Base-by-base conservation (phyloP, 495 filamentous ascomycete genomes). In the Aspergillus avenaceus region DNA sequence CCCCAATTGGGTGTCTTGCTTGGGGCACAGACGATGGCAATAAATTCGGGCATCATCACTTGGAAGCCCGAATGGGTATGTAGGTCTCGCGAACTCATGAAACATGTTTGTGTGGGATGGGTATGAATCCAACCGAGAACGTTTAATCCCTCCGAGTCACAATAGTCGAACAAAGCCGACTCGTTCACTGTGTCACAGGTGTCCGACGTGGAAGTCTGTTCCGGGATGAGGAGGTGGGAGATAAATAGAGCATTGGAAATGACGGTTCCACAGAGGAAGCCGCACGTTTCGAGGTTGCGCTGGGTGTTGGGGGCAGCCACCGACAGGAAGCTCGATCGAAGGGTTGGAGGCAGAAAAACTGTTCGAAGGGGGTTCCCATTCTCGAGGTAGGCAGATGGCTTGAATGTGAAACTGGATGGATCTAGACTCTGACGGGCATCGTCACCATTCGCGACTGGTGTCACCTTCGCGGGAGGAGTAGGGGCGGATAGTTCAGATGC, bases 121-220 rank as follows among this genome's bases (percentile, higher is more conserved):
- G 93, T 98, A 64, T 98, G 93, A 49, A 98, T 98, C 93, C 93
- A 98, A 46, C 93, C 93, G 8, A 97, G 77, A 51, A 93, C 83
- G 70, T 97, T 84, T 31, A 97, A 62, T 37, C 96, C 88, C 57
- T 96, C 84, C 6, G 74, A 76, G 55, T 92, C 84, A 59, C 88
- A 92, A 61, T 91, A 97, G 26, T 95, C 88, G 37, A 96, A 87
- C 19, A 96, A 77, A 0, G 79, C 83, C 28, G 75, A 76, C 60
- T 96, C 92, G 56, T 96, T 91, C 22, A 87, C 80, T 4, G 86
- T 97, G 58, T 96, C 91, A 65, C 93, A 98, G 0, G 93, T 97
- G 59, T 97, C 91, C 7, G 84, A 83, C 2, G 93, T 97, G 53
- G 84, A 83, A 22, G 82, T 83, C 60, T 98, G 93, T 56, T 96